Evolutionary conservation across 345 rosid species (phyloP).

Genomic region (Populus euphratica): DNA sequence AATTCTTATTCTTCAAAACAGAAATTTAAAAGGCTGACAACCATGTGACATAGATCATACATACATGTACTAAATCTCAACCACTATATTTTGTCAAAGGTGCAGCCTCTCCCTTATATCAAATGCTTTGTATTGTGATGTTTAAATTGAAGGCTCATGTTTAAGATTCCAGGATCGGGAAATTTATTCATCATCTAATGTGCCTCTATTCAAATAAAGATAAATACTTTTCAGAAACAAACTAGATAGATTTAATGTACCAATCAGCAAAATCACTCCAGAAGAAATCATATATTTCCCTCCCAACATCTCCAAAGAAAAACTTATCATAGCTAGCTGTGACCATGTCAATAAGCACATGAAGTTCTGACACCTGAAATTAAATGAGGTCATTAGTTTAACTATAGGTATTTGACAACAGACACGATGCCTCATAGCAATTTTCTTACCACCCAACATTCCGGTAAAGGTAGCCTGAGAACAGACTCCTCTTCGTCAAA

Average conservation of each 20-base stretch:
- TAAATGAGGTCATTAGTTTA: background rate
- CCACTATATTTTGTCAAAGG: background rate
- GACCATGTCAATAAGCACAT: slow-evolving; percentile 70
- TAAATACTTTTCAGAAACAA: background rate
- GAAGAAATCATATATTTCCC: slow-evolving; percentile 91
- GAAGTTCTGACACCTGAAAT: slow-evolving; percentile 85
- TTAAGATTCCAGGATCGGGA: background rate
- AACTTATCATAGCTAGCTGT: slow-evolving; percentile 81
- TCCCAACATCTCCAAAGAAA: slow-evolving; percentile 89
- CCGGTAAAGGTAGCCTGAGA: slow-evolving; percentile 67
- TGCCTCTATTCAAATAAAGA: background rate
- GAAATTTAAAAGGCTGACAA: background rate
- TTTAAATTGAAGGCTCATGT: too few relatives aligned
- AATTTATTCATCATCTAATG: background rate
- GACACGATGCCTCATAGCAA: slow-evolving; percentile 1
- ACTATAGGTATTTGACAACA: background rate
- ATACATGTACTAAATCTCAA: background rate
- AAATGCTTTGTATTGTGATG: background rate
- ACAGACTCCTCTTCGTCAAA: slow-evolving; percentile 62
- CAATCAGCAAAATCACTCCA: slow-evolving; percentile 99
- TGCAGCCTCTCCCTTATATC: background rate
- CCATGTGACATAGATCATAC: background rate
- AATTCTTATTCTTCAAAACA: background rate
- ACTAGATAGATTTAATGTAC: slow-evolving; percentile 36
- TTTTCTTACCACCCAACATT: slow-evolving; percentile 86